Evolutionary conservation across 2,329 filamentous ascomycete genomes (phyloP), one percentile per base, ranked within the genome.

Genomic region (Fusarium nisikadoi): DNA sequence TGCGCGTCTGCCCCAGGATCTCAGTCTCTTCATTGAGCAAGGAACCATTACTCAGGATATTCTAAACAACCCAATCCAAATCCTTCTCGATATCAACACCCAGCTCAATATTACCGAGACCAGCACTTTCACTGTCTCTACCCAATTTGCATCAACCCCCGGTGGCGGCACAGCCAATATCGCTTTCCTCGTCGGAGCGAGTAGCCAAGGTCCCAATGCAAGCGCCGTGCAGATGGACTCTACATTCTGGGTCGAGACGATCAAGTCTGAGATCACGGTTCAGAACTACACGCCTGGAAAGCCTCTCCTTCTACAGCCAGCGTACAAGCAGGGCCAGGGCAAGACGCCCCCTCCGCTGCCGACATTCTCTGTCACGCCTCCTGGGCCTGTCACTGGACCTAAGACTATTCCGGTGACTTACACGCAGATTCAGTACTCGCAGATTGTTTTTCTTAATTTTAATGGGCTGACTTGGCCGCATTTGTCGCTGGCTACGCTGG

Each of bases 351-450:
- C 61, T 17, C 61, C 61, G 7, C 25, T 64, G 39, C 61, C 61
- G 5, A 53, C 38, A 4, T 64, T 64, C 29, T 53, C 56, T 39
- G 39, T 64, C 6, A 64, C 45, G 5, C 56, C 57, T 20, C 57
- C 61, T 4, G 39, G 38, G 3, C 25, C 45, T 23, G 33, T 45
- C 3, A 62, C 57, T 5, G 43, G 45, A 0, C 38, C 45, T 2
- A 52, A 62, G 17, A 45, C 56, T 0, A 64, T 64, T 1, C 33
- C 45, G 8, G 61, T 64, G 38, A 45, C 45, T 27, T 64, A 64
- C 17, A 64, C 56, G 4, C 61, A 64, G 56, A 64, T 64, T n/a
- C 56, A 64, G 45, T 64, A 64, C 25, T 41, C 61, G 2, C 61
- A 64, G 31, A 64, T 23, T 13, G 61, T 64, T 3, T 27, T 45